Conservation (phyloP, 257 asterid genomes). For the Marsdenia floribunda region DNA sequence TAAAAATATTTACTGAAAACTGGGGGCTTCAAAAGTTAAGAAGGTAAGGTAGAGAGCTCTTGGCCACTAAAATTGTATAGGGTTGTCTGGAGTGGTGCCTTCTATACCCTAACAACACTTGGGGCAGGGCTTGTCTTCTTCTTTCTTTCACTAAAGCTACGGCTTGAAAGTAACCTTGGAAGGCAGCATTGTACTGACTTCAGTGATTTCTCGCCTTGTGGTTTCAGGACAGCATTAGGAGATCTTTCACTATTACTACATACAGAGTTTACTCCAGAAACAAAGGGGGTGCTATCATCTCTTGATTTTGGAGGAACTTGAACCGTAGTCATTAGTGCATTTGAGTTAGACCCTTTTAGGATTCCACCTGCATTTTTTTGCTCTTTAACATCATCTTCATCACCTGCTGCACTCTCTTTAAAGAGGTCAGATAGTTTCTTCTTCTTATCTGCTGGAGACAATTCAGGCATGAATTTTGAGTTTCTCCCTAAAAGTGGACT, state of each 20-base stretch:
- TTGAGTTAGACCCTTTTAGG: conserved; percentile 16
- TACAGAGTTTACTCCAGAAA: conserved; percentile 29
- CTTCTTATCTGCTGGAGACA: conserved; percentile 46
- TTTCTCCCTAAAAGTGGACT: conserved; percentile 15
- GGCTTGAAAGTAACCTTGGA: conserved; percentile 49
- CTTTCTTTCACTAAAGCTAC: conserved; percentile 49
- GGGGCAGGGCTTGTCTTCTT: conserved; percentile 31
- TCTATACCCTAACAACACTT: conserved; percentile 12
- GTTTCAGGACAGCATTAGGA: conserved; percentile 17
- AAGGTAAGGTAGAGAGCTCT: neutral
- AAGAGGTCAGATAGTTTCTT: conserved; percentile 56
- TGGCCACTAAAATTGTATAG: conserved; percentile 10
- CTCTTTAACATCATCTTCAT: conserved; percentile 18
- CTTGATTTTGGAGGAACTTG: conserved; percentile 25
- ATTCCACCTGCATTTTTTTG: conserved; percentile 13
- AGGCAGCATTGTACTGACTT: conserved; percentile 53
- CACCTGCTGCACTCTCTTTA: conserved; percentile 35
- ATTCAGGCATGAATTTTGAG: conserved; percentile 12
- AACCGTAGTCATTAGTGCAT: neutral
- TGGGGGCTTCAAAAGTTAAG: neutral
- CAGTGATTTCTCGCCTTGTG: conserved; percentile 17
- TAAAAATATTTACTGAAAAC: conserved; percentile 9
- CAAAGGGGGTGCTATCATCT: conserved; percentile 26
- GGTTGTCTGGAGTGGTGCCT: neutral
- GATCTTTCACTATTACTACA: conserved; percentile 33